Evolutionary conservation across 768 basidiomycete genomes (phyloP).

Genomic region (Coprinopsis sp.): DNA sequence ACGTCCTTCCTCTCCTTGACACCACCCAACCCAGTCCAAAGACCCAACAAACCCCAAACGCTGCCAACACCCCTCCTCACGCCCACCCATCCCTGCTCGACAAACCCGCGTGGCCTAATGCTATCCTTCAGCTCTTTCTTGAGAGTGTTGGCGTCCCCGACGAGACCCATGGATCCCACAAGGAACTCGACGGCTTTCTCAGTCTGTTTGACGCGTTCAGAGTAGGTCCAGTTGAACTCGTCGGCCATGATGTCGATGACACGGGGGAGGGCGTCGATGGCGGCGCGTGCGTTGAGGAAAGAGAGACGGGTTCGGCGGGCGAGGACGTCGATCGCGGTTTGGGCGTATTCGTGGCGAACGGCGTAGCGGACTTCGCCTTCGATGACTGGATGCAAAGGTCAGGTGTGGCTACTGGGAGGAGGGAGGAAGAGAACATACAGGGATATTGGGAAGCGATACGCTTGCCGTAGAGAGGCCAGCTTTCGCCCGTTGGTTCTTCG

Average conservation of each 20-base stretch:
- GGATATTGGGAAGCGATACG: slow-evolving; percentile 70
- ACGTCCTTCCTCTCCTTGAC: slow-evolving; percentile 4
- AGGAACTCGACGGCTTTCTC: slow-evolving; percentile 61
- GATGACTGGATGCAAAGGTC: slow-evolving; percentile 47
- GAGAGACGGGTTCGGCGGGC: slow-evolving; percentile 87
- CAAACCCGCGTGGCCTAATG: background rate
- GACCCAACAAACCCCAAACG: slow-evolving; percentile 22
- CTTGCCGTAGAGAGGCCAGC: slow-evolving; percentile 85
- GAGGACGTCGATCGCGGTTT: slow-evolving; percentile 89
- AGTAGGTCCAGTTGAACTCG: slow-evolving; percentile 73
- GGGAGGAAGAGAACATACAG: slow-evolving; percentile 40
- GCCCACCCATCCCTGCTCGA: background rate
- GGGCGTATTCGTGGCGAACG: slow-evolving; percentile 84
- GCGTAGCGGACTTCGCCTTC: slow-evolving; percentile 94
- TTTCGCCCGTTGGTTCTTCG: slow-evolving; percentile 67
- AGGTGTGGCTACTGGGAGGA: background rate
- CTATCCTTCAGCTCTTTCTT: slow-evolving; percentile 23
- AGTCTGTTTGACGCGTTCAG: slow-evolving; percentile 57
- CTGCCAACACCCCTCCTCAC: background rate
- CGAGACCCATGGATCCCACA: slow-evolving; percentile 81
- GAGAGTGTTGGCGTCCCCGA: slow-evolving; percentile 38
- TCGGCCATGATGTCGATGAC: slow-evolving; percentile 89
- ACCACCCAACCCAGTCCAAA: slow-evolving; percentile 34
- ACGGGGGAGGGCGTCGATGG: slow-evolving; percentile 77
- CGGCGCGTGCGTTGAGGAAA: slow-evolving; percentile 87